Percentiles rank a stretch among this genome's conserved stretches.
phyloP scores from a whole-genome alignment of 2,329 filamentous ascomycete genomes.

The Pezicula radicicola region DNA sequence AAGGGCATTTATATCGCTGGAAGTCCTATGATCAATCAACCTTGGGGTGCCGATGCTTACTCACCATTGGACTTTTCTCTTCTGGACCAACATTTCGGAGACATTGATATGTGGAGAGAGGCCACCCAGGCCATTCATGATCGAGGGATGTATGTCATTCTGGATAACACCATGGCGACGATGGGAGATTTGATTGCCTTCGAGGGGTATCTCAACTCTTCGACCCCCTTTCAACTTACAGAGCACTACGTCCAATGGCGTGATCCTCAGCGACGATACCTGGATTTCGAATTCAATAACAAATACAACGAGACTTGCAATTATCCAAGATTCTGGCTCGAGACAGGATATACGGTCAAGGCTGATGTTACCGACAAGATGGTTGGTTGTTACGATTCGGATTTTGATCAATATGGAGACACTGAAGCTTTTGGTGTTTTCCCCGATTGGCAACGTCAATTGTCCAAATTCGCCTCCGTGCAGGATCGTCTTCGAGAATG shows the following conservation, averaged over 20 bases:
- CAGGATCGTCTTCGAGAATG: conserved; percentile 65
- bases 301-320: conserved; percentile 50
- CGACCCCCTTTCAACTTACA: conserved; percentile 46
- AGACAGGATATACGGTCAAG: conserved; percentile 50
- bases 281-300: conserved; percentile 3
- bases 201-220: conserved; percentile 55
- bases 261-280: neutral
- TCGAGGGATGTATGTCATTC: conserved; percentile 60
- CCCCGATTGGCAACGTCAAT: conserved; percentile 59
- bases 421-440: conserved; percentile 61
- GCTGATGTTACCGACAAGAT: conserved; percentile 42
- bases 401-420: conserved; percentile 62
- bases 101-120: conserved; percentile 52
- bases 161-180: conserved; percentile 65
- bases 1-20: conserved; percentile 62
- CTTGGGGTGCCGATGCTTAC: conserved; percentile 61
- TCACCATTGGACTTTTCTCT: conserved; percentile 56
- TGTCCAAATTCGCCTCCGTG: conserved; percentile 63
- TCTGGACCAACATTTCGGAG: conserved; percentile 61
- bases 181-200: conserved; percentile 63
- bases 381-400: conserved; percentile 39
- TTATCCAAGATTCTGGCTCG: conserved; percentile 60
- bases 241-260: conserved; percentile 7
- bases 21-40: conserved; percentile 58
- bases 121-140: conserved; percentile 56